Evolutionary conservation across 495 filamentous ascomycete species (phyloP), one percentile per base, ranked within the genome.

Genomic region (Evernia prunastri): DNA sequence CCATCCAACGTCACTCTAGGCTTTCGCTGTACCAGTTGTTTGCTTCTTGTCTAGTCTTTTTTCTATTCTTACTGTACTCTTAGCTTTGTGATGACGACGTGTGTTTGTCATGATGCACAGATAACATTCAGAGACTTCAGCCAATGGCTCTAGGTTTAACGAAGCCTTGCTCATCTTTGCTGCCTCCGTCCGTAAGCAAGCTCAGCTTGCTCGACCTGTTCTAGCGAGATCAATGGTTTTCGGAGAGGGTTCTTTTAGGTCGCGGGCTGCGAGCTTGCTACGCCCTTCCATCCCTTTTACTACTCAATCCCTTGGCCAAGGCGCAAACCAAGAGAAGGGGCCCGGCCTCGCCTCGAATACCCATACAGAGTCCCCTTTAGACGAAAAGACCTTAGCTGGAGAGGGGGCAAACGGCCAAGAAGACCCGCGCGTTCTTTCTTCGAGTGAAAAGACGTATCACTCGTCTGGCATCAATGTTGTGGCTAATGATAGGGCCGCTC

Each of bases 371-470:
- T 43, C 58, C 58, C 43, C 37, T 6, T 0, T 39, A 29, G 62
- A 66, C 58, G 70, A 72, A 45, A 67, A 66, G 42, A 37, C 29
- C 4, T 36, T 29, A 20, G 29, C 35, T 45, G 61, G 56, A 37
- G 61, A 64, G 29, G 66, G 65, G 18, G 33, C 36, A n/a, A 35
- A 51, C 25, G n/a, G 35, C 23, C 12, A 33, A 12, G 57, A 69
- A 12, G 43, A 63, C 4, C 18, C 66, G 61, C 59, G 64, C 25
- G 69, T 68, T 58, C 33, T 68, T 17, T 74, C 73, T 42, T 73
- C 68, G 43, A 66, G 63, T 51, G 69, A 66, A 20, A 64, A 63
- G 45, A 74, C 69, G 7, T 60, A 66, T 42, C 61, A 59, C 42
- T 67, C 68, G 27, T 72, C 67, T 54, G 67, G 65, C 45, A 64